phyloP scores from a whole-genome alignment of 345 rosid genomes.

The Lepidium sativum region DNA sequence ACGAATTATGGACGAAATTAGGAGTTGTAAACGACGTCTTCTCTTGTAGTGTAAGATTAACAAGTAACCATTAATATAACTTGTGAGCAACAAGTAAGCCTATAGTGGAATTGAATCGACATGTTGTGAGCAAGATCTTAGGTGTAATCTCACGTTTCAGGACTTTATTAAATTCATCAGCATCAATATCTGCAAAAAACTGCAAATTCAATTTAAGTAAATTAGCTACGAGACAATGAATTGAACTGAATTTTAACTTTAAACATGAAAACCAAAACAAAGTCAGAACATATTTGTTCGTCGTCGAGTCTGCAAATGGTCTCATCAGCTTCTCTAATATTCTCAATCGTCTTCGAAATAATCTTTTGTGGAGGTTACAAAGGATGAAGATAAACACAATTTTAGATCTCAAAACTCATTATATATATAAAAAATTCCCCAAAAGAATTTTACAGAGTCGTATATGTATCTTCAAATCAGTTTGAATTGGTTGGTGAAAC shows the following conservation, averaged over 20 bases:
- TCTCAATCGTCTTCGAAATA: conserved; percentile 81
- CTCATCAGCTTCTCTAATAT: conserved; percentile 82
- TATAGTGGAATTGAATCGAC: conserved; percentile 85
- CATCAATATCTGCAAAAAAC: conserved; percentile 83
- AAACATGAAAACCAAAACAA: neutral
- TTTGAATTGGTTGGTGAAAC: no score
- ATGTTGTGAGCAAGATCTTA: conserved; percentile 81
- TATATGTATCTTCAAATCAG: no score
- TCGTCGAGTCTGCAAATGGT: conserved; percentile 88
- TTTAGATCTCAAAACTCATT: neutral
- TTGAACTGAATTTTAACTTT: neutral
- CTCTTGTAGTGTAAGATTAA: no score
- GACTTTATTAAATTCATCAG: conserved; percentile 72
- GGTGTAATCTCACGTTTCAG: conserved; percentile 49
- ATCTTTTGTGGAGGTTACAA: conserved; percentile 63
- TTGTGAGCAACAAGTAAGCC: conserved; percentile 13
- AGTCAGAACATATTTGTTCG: conserved; percentile 50
- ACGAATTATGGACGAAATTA: no score
- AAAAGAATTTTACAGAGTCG: no score
- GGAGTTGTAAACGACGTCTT: no score
- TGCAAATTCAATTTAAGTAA: conserved; percentile 12
- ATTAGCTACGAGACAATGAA: neutral
- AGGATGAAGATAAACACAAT: neutral
- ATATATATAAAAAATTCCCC: no score
- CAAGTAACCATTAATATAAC: no score